Conservation (phyloP, 1,284 basidiomycete genomes). For the Cerrena zonata region DNA sequence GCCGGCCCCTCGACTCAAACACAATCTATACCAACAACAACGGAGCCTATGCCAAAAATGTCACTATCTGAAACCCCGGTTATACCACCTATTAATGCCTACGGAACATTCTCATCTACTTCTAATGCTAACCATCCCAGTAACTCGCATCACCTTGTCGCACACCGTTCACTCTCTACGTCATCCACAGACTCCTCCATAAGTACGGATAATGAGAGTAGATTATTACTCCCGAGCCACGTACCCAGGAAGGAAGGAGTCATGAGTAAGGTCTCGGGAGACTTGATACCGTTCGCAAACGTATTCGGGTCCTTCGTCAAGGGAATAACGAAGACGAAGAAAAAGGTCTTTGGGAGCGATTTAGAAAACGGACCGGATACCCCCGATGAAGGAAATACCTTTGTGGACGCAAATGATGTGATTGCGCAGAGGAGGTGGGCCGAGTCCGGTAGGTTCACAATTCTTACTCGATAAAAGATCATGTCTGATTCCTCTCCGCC, state of each 20-base stretch:
- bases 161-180: constrained; percentile 6
- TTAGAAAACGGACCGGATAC: background rate
- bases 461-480: no score
- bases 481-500: no score
- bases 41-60: background rate
- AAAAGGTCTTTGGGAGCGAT: background rate
- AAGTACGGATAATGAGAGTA: constrained; percentile 17
- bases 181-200: constrained; percentile 9
- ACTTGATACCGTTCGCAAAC: constrained; percentile 27
- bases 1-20: background rate
- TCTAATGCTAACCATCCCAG: constrained; percentile 25
- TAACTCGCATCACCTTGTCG: constrained; percentile 17
- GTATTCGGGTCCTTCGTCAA: constrained; percentile 9
- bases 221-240: constrained; percentile 22
- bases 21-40: background rate
- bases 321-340: constrained; percentile 11
- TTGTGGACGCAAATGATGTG: background rate
- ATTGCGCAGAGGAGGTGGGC: background rate
- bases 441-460: background rate
- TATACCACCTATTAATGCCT: constrained; percentile 43
- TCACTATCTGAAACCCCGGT: constrained; percentile 21
- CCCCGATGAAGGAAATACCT: background rate
- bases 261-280: constrained; percentile 20
- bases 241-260: constrained; percentile 11
- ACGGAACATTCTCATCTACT: constrained; percentile 33